Evolutionary conservation across 345 rosid species (phyloP).

Genomic region (Dimocarpus longan): DNA sequence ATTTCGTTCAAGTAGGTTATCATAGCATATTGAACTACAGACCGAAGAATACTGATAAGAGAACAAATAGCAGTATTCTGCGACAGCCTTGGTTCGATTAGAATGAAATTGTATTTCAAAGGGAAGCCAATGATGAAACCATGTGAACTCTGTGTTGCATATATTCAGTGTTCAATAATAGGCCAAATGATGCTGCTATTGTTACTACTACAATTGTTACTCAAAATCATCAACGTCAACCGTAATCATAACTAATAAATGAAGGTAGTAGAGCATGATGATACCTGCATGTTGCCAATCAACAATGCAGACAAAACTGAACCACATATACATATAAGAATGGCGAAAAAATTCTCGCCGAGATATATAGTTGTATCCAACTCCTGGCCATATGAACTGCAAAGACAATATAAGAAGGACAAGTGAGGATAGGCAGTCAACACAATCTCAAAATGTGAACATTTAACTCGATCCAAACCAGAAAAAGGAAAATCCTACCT

Average conservation of each 20-base stretch:
- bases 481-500: slow-evolving; percentile 43
- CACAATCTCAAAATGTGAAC: neutral
- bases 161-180: neutral
- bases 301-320: slow-evolving; percentile 71
- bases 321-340: slow-evolving; percentile 67
- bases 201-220: neutral
- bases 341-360: slow-evolving; percentile 77
- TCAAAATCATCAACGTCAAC: neutral
- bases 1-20: too few species aligned
- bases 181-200: neutral
- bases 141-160: neutral
- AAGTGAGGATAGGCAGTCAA: neutral
- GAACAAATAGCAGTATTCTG: too few species aligned
- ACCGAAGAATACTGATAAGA: too few species aligned
- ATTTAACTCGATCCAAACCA: neutral
- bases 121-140: neutral
- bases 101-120: too few species aligned
- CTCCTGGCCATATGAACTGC: slow-evolving; percentile 86
- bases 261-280: neutral
- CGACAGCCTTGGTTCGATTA: too few species aligned
- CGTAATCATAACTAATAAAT: neutral
- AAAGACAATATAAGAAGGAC: slow-evolving; percentile 8
- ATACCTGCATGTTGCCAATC: slow-evolving; percentile 97
- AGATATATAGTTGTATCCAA: slow-evolving; percentile 67
- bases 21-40: too few species aligned